Evolutionary conservation across 1,284 basidiomycete genomes (phyloP), one percentile per base, ranked within the genome.

Genomic region (Flammula alnicola): DNA sequence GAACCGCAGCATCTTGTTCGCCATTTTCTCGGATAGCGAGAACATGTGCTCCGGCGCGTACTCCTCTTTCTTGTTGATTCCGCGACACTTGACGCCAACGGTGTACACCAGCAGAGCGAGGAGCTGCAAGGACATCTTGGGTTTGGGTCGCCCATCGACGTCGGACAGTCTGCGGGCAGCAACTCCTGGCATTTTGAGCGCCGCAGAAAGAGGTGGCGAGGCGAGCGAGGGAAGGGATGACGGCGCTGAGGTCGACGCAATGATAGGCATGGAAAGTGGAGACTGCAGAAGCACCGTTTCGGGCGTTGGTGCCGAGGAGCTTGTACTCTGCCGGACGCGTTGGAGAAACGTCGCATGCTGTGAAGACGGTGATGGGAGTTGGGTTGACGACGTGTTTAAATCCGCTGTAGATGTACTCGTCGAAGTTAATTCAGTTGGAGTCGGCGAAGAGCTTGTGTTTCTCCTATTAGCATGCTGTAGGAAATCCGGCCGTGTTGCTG

Each of bases 31-130:
- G 0, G 93, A 95, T 7, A 99, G 79, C 3, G 93, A 96, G 68
- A 99, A 95, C 71, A 98, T 82, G 66, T 98, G 93, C 60, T 94
- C 86, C 0, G 87, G 80, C 7, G 88, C 87, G 67, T 99, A 99
- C 32, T 80, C 75, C 62, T 94, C 91, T 59, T 96, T 91, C 73
- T 95, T 93, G 74, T 94, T 93, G 70, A 98, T 84, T 0, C 96
- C 95, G 36, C 88, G 86, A 61, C 90, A 96, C 67, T 96, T 97
- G 58, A 98, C 94, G 12, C 96, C 96, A 38, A 96, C 84, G 4
- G 96, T 98, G 69, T 99, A 99, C 17, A 98, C 86, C 14, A 98
- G 80, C 16, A 98, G 78, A 1, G 82, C 75, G 1, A 85, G 80
- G 1, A 99, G 79, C 5, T 78, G 77, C 4, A 80, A 63, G 0